A percentile compares a stretch with the other conserved stretches of the same genome.
phyloP scores from a whole-genome alignment of 208 protist species.

The Leishmania aethiopica region DNA sequence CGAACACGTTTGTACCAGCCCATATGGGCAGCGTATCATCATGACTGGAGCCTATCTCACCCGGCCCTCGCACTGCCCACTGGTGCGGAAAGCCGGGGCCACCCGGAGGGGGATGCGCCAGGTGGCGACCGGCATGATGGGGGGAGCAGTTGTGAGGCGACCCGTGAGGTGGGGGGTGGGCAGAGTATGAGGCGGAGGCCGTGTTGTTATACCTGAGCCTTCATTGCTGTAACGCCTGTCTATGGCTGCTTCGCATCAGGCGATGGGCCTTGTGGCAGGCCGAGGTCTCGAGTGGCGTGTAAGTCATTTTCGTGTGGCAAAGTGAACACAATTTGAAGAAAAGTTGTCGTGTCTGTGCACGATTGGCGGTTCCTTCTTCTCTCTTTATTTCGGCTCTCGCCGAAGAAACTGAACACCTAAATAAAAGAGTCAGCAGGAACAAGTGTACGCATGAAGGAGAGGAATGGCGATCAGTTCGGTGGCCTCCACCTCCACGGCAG shows the following conservation, averaged over 20 bases:
- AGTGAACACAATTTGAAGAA: not conserved
- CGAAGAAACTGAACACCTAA: not conserved
- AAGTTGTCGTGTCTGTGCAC: not conserved
- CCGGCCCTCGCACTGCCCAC: not conserved
- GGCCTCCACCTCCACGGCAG: not conserved
- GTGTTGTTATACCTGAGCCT: not conserved
- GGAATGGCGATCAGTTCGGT: not conserved
- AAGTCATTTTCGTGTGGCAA: not conserved
- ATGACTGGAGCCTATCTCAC: not conserved
- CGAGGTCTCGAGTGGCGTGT: not conserved
- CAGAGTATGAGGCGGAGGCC: not conserved
- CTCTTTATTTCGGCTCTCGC: constrained; percentile 8
- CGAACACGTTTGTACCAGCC: not conserved
- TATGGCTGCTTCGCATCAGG: not conserved
- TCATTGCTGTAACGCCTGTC: not conserved
- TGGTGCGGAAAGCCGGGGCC: not conserved
- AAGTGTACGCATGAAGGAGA: not conserved
- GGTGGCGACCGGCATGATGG: not conserved
- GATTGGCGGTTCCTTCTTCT: constrained; percentile 15
- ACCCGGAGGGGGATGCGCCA: not conserved
- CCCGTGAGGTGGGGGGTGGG: not conserved
- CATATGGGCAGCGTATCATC: not conserved
- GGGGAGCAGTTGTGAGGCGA: not conserved
- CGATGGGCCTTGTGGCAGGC: not conserved
- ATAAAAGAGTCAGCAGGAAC: not conserved